Percentiles rank a stretch among this genome's conserved stretches.
phyloP scores from a whole-genome alignment of 1,284 basidiomycete genomes.

The Cryptococcus wingfieldii region DNA sequence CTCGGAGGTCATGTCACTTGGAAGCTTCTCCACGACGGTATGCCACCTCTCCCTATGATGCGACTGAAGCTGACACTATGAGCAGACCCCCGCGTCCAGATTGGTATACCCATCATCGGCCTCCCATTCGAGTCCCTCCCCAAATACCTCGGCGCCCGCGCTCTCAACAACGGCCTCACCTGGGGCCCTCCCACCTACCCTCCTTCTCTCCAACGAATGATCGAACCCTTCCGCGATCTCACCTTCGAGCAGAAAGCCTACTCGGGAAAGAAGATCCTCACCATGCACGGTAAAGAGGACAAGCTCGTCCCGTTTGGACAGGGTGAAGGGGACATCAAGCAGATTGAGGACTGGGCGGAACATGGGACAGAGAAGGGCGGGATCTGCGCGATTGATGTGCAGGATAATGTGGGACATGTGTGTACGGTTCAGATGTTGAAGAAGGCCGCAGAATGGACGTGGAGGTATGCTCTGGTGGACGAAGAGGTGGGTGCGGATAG shows the following conservation, averaged over 20 bases:
- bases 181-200: constrained; percentile 61
- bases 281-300: constrained; percentile 56
- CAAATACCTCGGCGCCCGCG: constrained; percentile 57
- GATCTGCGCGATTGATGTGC: constrained; percentile 39
- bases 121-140: constrained; percentile 69
- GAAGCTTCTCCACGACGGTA: constrained; percentile 50
- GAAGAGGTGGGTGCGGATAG: too few relatives aligned
- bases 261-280: constrained; percentile 63
- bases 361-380: constrained; percentile 11
- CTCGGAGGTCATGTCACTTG: constrained; percentile 55
- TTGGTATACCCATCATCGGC: constrained; percentile 69
- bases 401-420: constrained; percentile 47
- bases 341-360: constrained; percentile 20
- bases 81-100: constrained; percentile 62
- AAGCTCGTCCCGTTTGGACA: constrained; percentile 35
- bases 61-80: background rate
- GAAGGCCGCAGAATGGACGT: constrained; percentile 45
- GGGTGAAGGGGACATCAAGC: constrained; percentile 31
- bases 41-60: constrained; percentile 4
- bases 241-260: constrained; percentile 44
- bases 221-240: constrained; percentile 53
- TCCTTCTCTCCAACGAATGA: constrained; percentile 52
- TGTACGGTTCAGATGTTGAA: constrained; percentile 47
- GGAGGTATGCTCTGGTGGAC: constrained; percentile 32
- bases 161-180: constrained; percentile 49